Percentiles rank a stretch among this genome's conserved stretches.
Evolutionary conservation across 805 yeast genomes (phyloP).

Genomic region (Blastobotrys americana): DNA sequence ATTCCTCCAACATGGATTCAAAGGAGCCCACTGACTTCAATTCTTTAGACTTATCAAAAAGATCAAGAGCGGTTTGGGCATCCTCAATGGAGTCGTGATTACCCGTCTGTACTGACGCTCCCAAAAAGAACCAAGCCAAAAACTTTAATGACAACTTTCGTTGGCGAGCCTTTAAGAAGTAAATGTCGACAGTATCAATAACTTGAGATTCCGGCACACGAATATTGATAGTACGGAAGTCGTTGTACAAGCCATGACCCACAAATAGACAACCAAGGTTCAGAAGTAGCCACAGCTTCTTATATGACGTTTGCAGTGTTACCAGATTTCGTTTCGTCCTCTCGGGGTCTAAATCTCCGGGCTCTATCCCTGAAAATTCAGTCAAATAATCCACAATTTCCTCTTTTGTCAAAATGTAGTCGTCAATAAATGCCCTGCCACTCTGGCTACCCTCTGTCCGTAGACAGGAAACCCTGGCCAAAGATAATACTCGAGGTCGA

Average conservation of each 20-base stretch:
- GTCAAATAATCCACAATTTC: constrained; percentile 78
- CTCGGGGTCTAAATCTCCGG: constrained; percentile 76
- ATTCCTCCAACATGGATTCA: constrained; percentile 51
- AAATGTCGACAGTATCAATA: constrained; percentile 79
- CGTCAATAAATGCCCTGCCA: constrained; percentile 85
- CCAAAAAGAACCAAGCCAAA: constrained; percentile 70
- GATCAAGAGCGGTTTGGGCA: constrained; percentile 74
- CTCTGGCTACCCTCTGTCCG: constrained; percentile 53
- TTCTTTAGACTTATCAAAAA: constrained; percentile 67
- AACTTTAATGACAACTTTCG: constrained; percentile 79
- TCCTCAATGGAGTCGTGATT: constrained; percentile 98
- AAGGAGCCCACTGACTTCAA: constrained; percentile 52
- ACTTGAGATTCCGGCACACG: constrained; percentile 82
- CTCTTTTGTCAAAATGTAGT: constrained; percentile 68
- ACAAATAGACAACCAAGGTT: constrained; percentile 87
- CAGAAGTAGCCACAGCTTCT: constrained; percentile 82
- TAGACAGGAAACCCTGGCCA: constrained; percentile 85
- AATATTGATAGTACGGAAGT: constrained; percentile 87
- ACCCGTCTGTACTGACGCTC: constrained; percentile 75
- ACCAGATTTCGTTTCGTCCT: constrained; percentile 64
- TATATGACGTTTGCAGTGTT: constrained; percentile 71
- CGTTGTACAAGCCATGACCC: constrained; percentile 89
- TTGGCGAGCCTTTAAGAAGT: constrained; percentile 64
- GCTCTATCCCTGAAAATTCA: constrained; percentile 85
- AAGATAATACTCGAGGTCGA: constrained; percentile 64